Evolutionary conservation across 2,329 filamentous ascomycete species (phyloP), one percentile per base, ranked within the genome.

Genomic region (Achaetomium macrosporum): DNA sequence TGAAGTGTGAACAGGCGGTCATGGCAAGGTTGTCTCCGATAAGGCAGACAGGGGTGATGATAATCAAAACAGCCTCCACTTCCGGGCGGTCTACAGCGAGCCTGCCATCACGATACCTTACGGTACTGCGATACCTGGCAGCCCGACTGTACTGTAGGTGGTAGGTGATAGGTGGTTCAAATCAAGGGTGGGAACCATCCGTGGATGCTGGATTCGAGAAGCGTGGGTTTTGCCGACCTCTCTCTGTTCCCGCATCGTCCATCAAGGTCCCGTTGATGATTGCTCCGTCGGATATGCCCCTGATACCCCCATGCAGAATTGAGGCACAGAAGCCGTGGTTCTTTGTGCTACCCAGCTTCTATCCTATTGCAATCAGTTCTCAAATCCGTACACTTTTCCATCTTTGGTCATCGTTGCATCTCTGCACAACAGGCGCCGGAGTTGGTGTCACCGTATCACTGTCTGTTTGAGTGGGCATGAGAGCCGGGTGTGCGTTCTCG

Each of bases 391-490:
- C 6, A 37, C 3, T 10, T 37, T 36, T 30, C 47, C 54, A n/a
- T 47, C n/a, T 50, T 42, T 41, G 50, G 42, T 15, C 13, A 46
- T 35, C 30, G 30, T 17, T 49, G 51, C 51, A 42, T 49, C 51
- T 54, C 46, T 54, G 55, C 48, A 25, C 45, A 42, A 53, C 54
- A 42, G 7, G 25, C 25, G 25, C 25, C 25, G 25, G 25, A 25
- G 25, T 25, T 25, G 25, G 30, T 41, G 49, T 10, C 33, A 39
- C 37, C 20, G 16, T n/a, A n/a, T 25, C 30, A 17, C n/a, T n/a
- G n/a, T n/a, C n/a, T n/a, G n/a, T n/a, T 43, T 19, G 37, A 16
- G 16, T 25, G 36, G 36, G 36, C 15, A n/a, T 9, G 36, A 9
- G 36, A 15, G 9, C 8, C 15, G 36, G 36, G 16, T 39, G 36